Conservation (phyloP, 2,329 filamentous ascomycete species). For the Aspergillus sp. region DNA sequence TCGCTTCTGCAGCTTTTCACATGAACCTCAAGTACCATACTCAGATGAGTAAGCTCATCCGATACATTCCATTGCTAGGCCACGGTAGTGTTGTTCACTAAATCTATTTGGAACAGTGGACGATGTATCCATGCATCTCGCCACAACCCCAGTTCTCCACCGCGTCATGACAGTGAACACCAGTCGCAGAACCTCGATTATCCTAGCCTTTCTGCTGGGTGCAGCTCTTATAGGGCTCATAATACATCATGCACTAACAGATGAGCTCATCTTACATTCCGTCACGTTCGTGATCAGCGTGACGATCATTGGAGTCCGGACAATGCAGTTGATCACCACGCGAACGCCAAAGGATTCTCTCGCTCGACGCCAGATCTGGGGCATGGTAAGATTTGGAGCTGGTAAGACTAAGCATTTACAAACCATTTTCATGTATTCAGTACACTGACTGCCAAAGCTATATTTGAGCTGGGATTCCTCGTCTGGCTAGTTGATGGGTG, state of each 20-base stretch:
- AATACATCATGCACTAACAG: slow-evolving; percentile 17
- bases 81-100: not conserved
- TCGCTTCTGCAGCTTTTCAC: slow-evolving; percentile 29
- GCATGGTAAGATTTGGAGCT: slow-evolving; percentile 23
- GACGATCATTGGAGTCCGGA: slow-evolving; percentile 17
- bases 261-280: slow-evolving; percentile 23
- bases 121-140: slow-evolving; percentile 26
- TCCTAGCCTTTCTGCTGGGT: slow-evolving; percentile 8
- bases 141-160: slow-evolving; percentile 25
- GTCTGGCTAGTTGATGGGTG: slow-evolving; percentile 31
- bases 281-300: slow-evolving; percentile 18
- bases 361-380: slow-evolving; percentile 20
- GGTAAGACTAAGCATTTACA: not conserved
- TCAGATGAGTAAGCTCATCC: slow-evolving; percentile 26
- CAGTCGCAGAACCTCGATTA: slow-evolving; percentile 7
- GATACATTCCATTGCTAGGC: not conserved
- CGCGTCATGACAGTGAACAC: slow-evolving; percentile 22
- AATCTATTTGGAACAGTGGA: slow-evolving; percentile 13
- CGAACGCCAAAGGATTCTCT: slow-evolving; percentile 15
- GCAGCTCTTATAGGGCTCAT: slow-evolving; percentile 9
- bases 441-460: slow-evolving; percentile 6
- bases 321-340: slow-evolving; percentile 14
- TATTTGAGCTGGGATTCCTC: slow-evolving; percentile 23
- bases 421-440: no score
- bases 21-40: slow-evolving; percentile 33